Conservation (phyloP, 1,139 yeast genomes). For the Pneumocystis sp. region DNA sequence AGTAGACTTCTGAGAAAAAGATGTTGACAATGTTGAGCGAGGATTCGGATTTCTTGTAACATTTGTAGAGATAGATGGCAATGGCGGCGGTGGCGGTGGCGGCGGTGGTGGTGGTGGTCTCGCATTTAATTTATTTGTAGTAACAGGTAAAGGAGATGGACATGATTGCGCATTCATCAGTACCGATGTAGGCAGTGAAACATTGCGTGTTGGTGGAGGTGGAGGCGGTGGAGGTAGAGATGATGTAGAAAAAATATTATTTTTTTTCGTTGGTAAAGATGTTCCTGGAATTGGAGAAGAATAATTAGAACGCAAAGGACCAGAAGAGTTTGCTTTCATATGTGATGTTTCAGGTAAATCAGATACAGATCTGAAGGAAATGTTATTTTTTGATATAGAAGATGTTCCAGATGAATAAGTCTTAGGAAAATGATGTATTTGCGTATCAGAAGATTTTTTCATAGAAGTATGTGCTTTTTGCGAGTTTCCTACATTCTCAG, state of each 20-base stretch:
- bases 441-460: neutral
- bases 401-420: neutral
- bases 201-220: constrained; percentile 5
- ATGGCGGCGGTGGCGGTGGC: constrained; percentile 14
- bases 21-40: constrained; percentile 1
- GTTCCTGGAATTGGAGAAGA: neutral
- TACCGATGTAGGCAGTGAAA: constrained; percentile 4
- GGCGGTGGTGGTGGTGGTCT: constrained; percentile 19
- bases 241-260: neutral
- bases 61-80: constrained; percentile 5
- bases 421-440: neutral
- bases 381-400: neutral
- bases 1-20: neutral
- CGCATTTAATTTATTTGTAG: neutral
- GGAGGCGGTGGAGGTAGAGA: constrained; percentile 3
- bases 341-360: neutral
- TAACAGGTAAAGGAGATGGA: neutral
- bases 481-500: neutral
- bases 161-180: constrained; percentile 3
- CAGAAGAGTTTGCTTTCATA: neutral
- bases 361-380: neutral
- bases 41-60: neutral
- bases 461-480: neutral
- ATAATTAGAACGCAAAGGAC: neutral
- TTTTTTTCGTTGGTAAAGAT: neutral